Base-by-base conservation (phyloP, 139 green algal species). In the Chlorella sorokiniana region DNA sequence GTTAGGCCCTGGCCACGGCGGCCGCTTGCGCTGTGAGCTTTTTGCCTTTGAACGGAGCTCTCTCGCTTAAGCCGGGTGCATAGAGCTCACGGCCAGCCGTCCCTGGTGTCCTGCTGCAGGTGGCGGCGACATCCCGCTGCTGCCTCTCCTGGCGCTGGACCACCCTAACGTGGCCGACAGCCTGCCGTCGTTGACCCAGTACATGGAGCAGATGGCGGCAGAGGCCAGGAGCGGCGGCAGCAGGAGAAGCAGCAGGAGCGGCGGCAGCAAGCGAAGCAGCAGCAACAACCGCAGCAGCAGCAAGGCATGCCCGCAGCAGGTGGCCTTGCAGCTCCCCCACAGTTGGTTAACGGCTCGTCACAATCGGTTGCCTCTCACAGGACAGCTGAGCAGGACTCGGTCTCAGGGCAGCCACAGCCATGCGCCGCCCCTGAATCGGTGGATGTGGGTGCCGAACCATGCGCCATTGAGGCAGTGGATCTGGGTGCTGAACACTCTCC, bases 71-170 rank as follows among this genome's bases (percentile, higher is more conserved):
- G 71, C 4, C n/a, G 6, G 11, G 40, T 79, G 22, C 31, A 16
- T 4, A 7, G 31, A 45, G 1, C 33, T 18, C 44, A 22, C 8
- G 5, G 23, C 25, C 31, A 10, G 2, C 22, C 11, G 33, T 27
- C 8, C 48, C 20, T 31, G 33, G 5, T 23, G 18, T 14, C 3
- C 42, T 37, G 10, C 54, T 62, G 73, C 78, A 69, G 78, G 78
- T 56, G 70, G 88, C 73, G 65, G 54, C 3, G 88, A 92, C 69
- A 75, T 92, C 59, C 41, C 42, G 25, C 68, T 92, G 38, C 88
- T 82, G 5, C 41, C 37, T 2, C 69, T 92, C 62, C 44, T 92
- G 76, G 48, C 33, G 10, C 69, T 80, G 25, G 79, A 88, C 10
- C 40, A 77, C 44, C 67, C 74, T 18, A 63, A 76, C 22, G 84